Evolutionary conservation across 108 stramenopile genomes (phyloP).

Genomic region (Thalassiosira profunda): DNA sequence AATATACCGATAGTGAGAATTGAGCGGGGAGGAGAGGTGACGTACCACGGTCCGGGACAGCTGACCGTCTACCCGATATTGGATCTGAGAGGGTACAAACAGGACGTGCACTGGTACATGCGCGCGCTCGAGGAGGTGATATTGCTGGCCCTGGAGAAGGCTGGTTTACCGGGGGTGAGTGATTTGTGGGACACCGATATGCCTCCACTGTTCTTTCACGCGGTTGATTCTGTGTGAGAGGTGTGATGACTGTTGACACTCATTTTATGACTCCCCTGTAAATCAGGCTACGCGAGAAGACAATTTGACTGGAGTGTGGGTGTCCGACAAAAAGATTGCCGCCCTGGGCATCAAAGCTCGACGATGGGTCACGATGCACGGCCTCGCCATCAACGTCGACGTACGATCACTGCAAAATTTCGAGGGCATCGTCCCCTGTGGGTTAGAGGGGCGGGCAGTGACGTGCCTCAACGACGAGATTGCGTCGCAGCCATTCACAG

Average conservation of each 20-base stretch:
- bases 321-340: slow-evolving; percentile 90
- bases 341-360: slow-evolving; percentile 92
- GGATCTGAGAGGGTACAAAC: slow-evolving; percentile 86
- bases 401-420: slow-evolving; percentile 62
- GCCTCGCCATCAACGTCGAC: slow-evolving; percentile 95
- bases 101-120: slow-evolving; percentile 99
- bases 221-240: neutral
- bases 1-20: slow-evolving; percentile 46
- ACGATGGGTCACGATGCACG: slow-evolving; percentile 98
- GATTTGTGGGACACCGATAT: no score
- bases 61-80: slow-evolving; percentile 95
- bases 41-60: slow-evolving; percentile 99
- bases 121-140: slow-evolving; percentile 93
- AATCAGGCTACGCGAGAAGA: slow-evolving; percentile 61
- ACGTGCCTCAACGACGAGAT: slow-evolving; percentile 74
- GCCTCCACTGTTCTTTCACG: no score
- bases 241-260: neutral
- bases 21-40: slow-evolving; percentile 98
- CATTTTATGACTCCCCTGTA: neutral
- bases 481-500: slow-evolving; percentile 40
- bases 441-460: slow-evolving; percentile 76
- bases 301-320: slow-evolving; percentile 94
- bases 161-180: slow-evolving; percentile 46
- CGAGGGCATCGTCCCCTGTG: slow-evolving; percentile 88
- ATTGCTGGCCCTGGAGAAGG: slow-evolving; percentile 63